Evolutionary conservation across 1,284 basidiomycete species (phyloP), one percentile per base, ranked within the genome.

Genomic region (Malassezia brasiliensis): DNA sequence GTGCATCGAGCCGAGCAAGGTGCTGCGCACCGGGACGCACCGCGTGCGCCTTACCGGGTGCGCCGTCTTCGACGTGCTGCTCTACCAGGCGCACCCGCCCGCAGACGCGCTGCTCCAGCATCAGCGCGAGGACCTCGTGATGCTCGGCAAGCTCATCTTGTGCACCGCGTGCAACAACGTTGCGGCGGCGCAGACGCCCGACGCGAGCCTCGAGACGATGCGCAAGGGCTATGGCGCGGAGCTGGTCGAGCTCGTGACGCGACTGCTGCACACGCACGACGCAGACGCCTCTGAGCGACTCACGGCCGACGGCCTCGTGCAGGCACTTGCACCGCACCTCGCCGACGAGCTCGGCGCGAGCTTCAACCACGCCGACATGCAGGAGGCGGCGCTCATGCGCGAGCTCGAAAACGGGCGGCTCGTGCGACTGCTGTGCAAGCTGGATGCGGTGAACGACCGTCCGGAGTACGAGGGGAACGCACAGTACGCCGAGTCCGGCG

Each of bases 401-500:
- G 93, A 98, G 75, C 80, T 98, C n/a, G 94, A 98, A 79, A 96
- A 99, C 70, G 90, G 87, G 0, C 81, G 94, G 34, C 79, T 98
- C n/a, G 86, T 96, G 25, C 82, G 94, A 42, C 77, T 98, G 52
- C 78, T 98, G 61, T 85, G 85, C 77, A 98, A 98, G 77, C 86
- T 99, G 67, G 88, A 89, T 0, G 96, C 96, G 76, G 96, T 99
- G 78, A 96, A 96, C 76, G 94, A 99, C 75, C 82, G 94, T 15
- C 93, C 93, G 10, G 93, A 96, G 87, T 93, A 68, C 61, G 53
- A 93, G 48, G 85, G 88, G 50, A 93, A 96, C 72, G 83, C 88
- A 2, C 82, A 90, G 10, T 98, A 93, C 93, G 90, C 90, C 8
- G 94, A 98, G 75, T 96, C 93, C 1, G 94, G 94, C 12, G 94